Conservation (phyloP, 1,284 basidiomycete species). For the Vanrija humicola region DNA sequence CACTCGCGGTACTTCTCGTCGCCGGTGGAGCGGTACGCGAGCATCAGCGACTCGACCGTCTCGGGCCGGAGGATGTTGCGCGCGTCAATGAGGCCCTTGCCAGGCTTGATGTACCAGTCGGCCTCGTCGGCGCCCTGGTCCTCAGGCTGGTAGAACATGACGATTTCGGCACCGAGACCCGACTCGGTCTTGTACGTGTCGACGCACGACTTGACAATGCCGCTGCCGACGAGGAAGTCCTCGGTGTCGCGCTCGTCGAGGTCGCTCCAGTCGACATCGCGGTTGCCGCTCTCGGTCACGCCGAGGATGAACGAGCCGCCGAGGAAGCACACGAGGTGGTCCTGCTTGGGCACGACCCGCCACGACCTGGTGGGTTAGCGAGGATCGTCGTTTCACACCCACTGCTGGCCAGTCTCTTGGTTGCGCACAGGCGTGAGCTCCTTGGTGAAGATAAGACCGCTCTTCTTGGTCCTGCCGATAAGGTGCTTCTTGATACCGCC, state of each 20-base stretch:
- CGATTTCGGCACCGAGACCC: constrained; percentile 80
- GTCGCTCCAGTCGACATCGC: constrained; percentile 26
- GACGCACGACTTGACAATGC: constrained; percentile 82
- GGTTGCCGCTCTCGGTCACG: constrained; percentile 66
- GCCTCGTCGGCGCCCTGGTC: constrained; percentile 49
- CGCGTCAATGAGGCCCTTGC: constrained; percentile 63
- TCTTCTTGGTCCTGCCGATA: constrained; percentile 59
- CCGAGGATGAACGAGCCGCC: constrained; percentile 88
- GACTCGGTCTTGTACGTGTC: constrained; percentile 80
- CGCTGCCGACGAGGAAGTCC: constrained; percentile 78
- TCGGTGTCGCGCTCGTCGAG: constrained; percentile 59
- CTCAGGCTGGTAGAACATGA: constrained; percentile 61
- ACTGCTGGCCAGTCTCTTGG: constrained; percentile 35
- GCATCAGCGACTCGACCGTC: constrained; percentile 88
- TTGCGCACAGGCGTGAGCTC: constrained; percentile 58
- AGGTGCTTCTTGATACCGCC: constrained; percentile 72
- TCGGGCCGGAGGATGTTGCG: constrained; percentile 92
- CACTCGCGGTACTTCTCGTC: constrained; percentile 73
- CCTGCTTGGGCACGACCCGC: constrained; percentile 78
- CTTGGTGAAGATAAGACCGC: constrained; percentile 69
- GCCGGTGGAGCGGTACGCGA: constrained; percentile 79
- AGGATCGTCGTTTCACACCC: constrained; percentile 9
- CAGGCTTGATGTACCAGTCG: constrained; percentile 82
- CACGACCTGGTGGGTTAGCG: constrained; percentile 55
- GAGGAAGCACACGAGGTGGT: constrained; percentile 93